Percentiles rank a stretch among this genome's conserved stretches.
phyloP scores from a whole-genome alignment of 2,329 filamentous ascomycete genomes.

The Fusarium proliferatum region DNA sequence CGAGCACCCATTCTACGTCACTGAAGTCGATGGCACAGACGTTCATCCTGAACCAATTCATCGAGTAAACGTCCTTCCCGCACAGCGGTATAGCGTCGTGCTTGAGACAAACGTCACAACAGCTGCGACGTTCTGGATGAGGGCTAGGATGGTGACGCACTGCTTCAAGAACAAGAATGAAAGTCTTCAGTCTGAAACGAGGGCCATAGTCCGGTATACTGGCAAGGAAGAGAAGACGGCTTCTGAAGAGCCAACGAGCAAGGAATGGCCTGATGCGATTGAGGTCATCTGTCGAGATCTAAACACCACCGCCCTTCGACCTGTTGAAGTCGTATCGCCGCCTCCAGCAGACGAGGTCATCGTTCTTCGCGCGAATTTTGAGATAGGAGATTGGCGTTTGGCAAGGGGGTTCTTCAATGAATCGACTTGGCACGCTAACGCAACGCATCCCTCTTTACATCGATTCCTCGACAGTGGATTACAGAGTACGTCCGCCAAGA shows the following conservation, averaged over 20 bases:
- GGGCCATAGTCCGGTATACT: slow-evolving; percentile 48
- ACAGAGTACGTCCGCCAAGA: slow-evolving; percentile 11
- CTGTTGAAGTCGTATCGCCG: slow-evolving; percentile 50
- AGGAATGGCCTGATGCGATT: slow-evolving; percentile 61
- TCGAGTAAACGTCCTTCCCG: slow-evolving; percentile 73
- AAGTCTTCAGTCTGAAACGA: slow-evolving; percentile 46
- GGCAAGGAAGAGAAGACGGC: neutral
- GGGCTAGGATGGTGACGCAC: slow-evolving; percentile 61
- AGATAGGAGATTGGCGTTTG: slow-evolving; percentile 65
- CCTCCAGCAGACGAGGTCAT: slow-evolving; percentile 55
- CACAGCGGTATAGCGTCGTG: slow-evolving; percentile 77
- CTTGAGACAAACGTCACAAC: slow-evolving; percentile 69
- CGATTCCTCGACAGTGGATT: slow-evolving; percentile 47
- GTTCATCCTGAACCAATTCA: slow-evolving; percentile 69
- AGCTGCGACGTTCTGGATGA: slow-evolving; percentile 69
- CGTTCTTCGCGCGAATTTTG: slow-evolving; percentile 63
- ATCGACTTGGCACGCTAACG: slow-evolving; percentile 59
- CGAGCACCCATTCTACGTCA: slow-evolving; percentile 70
- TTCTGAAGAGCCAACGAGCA: slow-evolving; percentile 50
- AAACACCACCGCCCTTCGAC: slow-evolving; percentile 59
- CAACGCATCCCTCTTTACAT: slow-evolving; percentile 51
- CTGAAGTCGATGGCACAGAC: slow-evolving; percentile 77
- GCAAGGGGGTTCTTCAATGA: slow-evolving; percentile 66
- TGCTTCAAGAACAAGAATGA: slow-evolving; percentile 52
- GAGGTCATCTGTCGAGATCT: slow-evolving; percentile 64